phyloP scores from a whole-genome alignment of 345 rosid species.

The Theobroma cacao region DNA sequence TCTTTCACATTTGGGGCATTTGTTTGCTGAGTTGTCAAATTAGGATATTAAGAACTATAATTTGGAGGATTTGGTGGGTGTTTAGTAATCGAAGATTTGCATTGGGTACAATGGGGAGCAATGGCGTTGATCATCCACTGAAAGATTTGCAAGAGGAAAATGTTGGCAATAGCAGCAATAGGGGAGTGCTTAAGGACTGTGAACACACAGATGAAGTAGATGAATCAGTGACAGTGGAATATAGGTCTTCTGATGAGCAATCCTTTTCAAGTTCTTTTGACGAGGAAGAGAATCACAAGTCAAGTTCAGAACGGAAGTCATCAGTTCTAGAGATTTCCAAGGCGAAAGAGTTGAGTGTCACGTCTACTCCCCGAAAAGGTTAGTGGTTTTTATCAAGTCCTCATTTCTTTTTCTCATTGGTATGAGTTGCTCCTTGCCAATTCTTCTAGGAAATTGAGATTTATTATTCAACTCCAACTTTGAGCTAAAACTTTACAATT shows the following conservation, averaged over 20 bases:
- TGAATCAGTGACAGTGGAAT: conserved; percentile 18
- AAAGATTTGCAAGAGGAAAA: conserved; percentile 32
- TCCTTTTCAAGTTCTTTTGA: conserved; percentile 14
- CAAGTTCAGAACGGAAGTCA: conserved; percentile 28
- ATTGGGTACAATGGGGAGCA: conserved; percentile 44
- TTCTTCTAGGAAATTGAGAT: neutral
- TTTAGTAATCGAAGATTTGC: conserved; percentile 14
- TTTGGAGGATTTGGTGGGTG: conserved; percentile 4
- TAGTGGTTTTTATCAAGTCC: neutral
- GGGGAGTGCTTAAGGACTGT: conserved; percentile 20
- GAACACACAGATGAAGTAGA: conserved; percentile 19
- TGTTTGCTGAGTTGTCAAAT: neutral
- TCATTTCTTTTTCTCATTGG: neutral
- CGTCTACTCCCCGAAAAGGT: neutral
- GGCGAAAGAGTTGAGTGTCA: neutral
- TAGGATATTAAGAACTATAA: conserved; percentile 2
- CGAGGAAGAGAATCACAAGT: conserved; percentile 24
- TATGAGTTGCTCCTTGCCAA: neutral
- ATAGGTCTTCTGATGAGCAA: conserved; percentile 23
- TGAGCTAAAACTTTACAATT: neutral
- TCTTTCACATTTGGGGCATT: neutral
- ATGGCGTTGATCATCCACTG: conserved; percentile 47
- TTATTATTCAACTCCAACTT: neutral
- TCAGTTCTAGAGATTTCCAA: conserved; percentile 21
- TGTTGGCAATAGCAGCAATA: conserved; percentile 18